Conservation (phyloP, 2,329 filamentous ascomycete species). For the Diaporthe citrichinensis region DNA sequence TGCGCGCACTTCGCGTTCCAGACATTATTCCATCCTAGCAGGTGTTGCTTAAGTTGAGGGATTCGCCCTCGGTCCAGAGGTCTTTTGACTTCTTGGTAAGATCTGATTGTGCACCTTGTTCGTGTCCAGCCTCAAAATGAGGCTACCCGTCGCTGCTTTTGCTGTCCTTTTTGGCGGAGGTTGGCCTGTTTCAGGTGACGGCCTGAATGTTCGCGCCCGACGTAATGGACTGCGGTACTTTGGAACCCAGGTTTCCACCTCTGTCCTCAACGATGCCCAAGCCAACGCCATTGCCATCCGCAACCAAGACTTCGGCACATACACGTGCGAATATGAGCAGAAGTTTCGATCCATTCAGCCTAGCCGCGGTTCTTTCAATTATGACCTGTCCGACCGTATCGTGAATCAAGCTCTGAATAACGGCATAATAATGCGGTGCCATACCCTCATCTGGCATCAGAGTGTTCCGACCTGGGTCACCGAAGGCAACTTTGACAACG, state of each 20-base stretch:
- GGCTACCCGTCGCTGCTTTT: not conserved
- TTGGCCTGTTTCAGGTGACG: slow-evolving; percentile 24
- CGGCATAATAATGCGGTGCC: slow-evolving; percentile 67
- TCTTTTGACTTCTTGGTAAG: not conserved
- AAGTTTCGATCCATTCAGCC: slow-evolving; percentile 75
- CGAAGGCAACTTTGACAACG: slow-evolving; percentile 66
- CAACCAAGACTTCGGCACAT: slow-evolving; percentile 70
- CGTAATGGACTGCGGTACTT: slow-evolving; percentile 62
- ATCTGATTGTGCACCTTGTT: not conserved
- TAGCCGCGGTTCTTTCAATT: slow-evolving; percentile 67
- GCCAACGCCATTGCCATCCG: slow-evolving; percentile 69
- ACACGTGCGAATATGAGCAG: slow-evolving; percentile 73
- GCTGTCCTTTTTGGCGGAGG: not conserved
- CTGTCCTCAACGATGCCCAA: slow-evolving; percentile 62
- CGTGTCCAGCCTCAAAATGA: slow-evolving; percentile 3
- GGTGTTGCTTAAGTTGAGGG: not conserved
- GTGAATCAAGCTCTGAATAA: not conserved
- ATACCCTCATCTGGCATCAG: slow-evolving; percentile 65
- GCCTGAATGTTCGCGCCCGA: slow-evolving; percentile 33
- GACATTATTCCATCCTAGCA: not conserved
- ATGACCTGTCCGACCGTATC: slow-evolving; percentile 65
- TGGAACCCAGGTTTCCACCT: slow-evolving; percentile 73
- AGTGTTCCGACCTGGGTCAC: slow-evolving; percentile 65
- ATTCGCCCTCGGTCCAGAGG: not conserved
- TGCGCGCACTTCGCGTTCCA: not conserved